Percentiles rank a stretch among this genome's conserved stretches.
Conservation (phyloP, 345 rosid genomes). For the Crucihimalaya himalaica region DNA sequence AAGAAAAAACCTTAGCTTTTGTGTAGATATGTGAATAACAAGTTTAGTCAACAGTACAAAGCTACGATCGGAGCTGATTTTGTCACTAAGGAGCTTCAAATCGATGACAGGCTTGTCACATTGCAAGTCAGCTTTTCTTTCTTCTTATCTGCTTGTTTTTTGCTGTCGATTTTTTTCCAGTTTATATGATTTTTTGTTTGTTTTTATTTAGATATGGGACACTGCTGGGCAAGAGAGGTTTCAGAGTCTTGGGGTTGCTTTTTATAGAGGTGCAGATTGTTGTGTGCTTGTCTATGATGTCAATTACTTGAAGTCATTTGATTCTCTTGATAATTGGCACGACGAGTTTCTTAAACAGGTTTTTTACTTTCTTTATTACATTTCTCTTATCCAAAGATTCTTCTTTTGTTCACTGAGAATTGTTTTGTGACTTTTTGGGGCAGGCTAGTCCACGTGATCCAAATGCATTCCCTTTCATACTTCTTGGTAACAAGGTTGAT, state of each 20-base stretch:
- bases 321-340: constrained; percentile 84
- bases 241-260: constrained; percentile 89
- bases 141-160: background rate
- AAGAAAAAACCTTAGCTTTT: constrained; percentile 10
- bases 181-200: background rate
- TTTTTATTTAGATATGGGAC: constrained; percentile 76
- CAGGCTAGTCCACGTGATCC: constrained; percentile 90
- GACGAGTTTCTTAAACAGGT: constrained; percentile 86
- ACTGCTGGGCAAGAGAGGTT: constrained; percentile 93
- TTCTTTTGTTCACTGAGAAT: background rate
- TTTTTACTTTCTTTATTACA: background rate
- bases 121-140: constrained; percentile 56
- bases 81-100: constrained; percentile 82
- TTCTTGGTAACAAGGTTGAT: constrained; percentile 97
- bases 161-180: background rate
- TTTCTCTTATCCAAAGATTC: background rate
- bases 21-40: constrained; percentile 61
- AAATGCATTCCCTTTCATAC: constrained; percentile 72
- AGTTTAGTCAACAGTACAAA: constrained; percentile 86
- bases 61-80: constrained; percentile 94
- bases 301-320: constrained; percentile 72
- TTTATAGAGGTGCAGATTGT: constrained; percentile 92
- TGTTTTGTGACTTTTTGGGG: background rate
- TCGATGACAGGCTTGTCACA: constrained; percentile 83
- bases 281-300: constrained; percentile 90